phyloP scores from a whole-genome alignment of 805 yeast species.

The Komagataella pseudopastoris region DNA sequence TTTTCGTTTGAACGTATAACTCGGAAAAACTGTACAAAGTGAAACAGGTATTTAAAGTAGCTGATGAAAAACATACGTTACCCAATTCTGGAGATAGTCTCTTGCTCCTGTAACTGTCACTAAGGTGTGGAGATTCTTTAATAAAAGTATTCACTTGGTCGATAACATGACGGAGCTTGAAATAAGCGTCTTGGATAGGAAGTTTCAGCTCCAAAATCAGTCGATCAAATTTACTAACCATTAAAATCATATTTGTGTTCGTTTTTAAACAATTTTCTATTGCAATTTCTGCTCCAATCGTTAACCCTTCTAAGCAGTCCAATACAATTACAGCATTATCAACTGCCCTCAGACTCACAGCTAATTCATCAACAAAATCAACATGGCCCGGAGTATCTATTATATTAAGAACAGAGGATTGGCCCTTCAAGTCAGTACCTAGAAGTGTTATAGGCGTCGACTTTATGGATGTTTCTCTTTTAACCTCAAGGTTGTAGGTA shows the following conservation, averaged over 20 bases:
- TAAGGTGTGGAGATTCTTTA: constrained; percentile 15
- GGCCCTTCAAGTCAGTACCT: constrained; percentile 34
- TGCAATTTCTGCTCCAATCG: constrained; percentile 36
- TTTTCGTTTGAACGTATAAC: constrained; percentile 26
- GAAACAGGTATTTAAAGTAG: constrained; percentile 50
- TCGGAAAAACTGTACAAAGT: constrained; percentile 51
- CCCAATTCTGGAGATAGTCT: constrained; percentile 44
- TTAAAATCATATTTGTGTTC: constrained; percentile 39
- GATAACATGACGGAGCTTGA: constrained; percentile 47
- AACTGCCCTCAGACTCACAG: constrained; percentile 37
- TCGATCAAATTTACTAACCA: constrained; percentile 76
- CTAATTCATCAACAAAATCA: constrained; percentile 67
- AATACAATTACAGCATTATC: constrained; percentile 62
- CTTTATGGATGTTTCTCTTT: constrained; percentile 58
- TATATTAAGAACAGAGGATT: constrained; percentile 47
- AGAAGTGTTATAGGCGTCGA: constrained; percentile 49
- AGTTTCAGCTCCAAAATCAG: constrained; percentile 67
- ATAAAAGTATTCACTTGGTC: constrained; percentile 52
- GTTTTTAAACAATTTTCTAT: constrained; percentile 38
- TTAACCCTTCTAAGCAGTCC: constrained; percentile 80
- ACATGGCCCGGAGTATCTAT: constrained; percentile 91
- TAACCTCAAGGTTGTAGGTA: constrained; percentile 52
- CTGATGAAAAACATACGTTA: constrained; percentile 68
- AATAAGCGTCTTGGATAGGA: constrained; percentile 61
- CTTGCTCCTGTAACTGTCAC: constrained; percentile 14